Evolutionary conservation across 1,284 basidiomycete species (phyloP).

Genomic region (Ceratobasidium sp.): DNA sequence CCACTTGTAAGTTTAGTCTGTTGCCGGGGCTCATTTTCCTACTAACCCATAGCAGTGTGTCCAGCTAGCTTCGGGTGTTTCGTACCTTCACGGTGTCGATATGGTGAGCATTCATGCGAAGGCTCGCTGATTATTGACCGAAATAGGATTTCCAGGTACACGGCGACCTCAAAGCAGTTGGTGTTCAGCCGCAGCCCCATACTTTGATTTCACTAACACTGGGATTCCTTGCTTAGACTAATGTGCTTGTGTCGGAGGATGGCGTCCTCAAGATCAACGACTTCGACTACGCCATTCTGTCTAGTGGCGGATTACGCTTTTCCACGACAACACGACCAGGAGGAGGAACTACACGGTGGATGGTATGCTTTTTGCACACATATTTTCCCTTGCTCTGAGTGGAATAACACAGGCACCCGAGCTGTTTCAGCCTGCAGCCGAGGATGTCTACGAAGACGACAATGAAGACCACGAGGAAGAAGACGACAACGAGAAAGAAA

Average conservation of each 20-base stretch:
- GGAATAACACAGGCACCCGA: background rate
- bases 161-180: slow-evolving; percentile 15
- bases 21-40: background rate
- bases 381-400: background rate
- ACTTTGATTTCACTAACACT: background rate
- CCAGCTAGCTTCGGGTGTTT: background rate
- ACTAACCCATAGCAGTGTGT: background rate
- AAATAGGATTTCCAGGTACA: background rate
- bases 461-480: no score
- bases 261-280: slow-evolving; percentile 12
- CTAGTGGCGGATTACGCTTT: background rate
- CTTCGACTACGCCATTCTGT: background rate
- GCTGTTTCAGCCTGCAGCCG: background rate
- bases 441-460: no score
- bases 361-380: background rate
- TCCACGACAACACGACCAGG: background rate
- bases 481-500: no score
- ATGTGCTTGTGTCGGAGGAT: background rate
- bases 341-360: background rate
- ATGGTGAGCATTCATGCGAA: background rate
- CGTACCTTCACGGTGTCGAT: background rate
- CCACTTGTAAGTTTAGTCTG: background rate
- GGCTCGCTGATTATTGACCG: no score
- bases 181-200: background rate
- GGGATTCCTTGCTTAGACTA: background rate